phyloP scores from a whole-genome alignment of 306 rosid genomes.

The Geum urbanum region DNA sequence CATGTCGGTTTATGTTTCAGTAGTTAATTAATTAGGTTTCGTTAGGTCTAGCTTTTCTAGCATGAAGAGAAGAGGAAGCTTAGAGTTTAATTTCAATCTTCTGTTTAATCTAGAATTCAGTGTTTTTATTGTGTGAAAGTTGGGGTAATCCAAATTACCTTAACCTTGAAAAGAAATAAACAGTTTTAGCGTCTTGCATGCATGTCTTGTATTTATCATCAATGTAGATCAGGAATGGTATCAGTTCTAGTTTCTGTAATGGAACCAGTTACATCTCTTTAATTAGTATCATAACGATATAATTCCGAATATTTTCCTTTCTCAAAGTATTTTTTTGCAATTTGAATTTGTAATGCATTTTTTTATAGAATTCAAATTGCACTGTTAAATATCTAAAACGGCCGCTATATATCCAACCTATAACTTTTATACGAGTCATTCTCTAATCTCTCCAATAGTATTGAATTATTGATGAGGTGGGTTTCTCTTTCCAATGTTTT shows the following conservation, averaged over 20 bases:
- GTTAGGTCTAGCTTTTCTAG: slow-evolving; percentile 15
- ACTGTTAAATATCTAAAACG: no score
- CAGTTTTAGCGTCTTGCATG: neutral
- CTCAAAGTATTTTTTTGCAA: no score
- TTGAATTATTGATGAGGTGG: neutral
- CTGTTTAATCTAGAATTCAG: slow-evolving; percentile 7
- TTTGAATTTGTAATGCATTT: no score
- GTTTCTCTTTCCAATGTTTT: neutral
- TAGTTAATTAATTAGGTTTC: slow-evolving; percentile 15
- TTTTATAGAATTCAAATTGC: no score
- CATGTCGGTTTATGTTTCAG: neutral
- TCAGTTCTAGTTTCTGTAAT: neutral
- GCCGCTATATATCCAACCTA: neutral
- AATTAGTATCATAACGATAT: neutral
- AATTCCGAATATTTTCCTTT: neutral
- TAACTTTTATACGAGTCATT: neutral
- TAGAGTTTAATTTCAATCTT: slow-evolving; percentile 4
- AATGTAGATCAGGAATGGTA: neutral
- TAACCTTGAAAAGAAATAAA: neutral
- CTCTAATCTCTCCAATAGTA: neutral
- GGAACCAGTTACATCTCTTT: neutral
- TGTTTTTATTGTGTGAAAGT: slow-evolving; percentile 1
- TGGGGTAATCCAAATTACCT: neutral
- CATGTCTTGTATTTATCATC: neutral
- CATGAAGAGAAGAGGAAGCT: slow-evolving; percentile 2